Percentiles rank a stretch among this genome's conserved stretches.
Conservation (phyloP, 441 rosid genomes). For the Corymbia citriodora region DNA sequence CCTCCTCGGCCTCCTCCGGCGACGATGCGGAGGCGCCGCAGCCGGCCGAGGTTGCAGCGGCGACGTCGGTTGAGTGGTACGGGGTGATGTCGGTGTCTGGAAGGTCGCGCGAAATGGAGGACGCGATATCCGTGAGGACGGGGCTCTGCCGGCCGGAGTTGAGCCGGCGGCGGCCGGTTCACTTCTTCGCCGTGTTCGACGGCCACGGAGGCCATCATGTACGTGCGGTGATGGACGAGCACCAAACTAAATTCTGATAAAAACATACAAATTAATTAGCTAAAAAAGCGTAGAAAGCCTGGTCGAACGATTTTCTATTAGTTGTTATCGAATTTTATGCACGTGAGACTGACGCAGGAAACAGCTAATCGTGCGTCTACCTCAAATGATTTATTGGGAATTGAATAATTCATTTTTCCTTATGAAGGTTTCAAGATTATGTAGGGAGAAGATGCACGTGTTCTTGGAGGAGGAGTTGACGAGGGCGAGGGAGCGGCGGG, state of each 20-base stretch:
- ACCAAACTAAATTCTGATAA: no score
- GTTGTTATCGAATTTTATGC: neutral
- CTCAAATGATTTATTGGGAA: neutral
- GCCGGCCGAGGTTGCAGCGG: neutral
- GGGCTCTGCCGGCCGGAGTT: slow-evolving; percentile 46
- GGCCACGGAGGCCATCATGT: slow-evolving; percentile 59
- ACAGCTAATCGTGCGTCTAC: neutral
- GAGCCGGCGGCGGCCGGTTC: slow-evolving; percentile 33
- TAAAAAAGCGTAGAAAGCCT: neutral
- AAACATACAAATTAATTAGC: neutral
- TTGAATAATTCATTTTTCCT: neutral
- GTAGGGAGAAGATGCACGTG: slow-evolving; percentile 64
- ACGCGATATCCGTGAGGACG: slow-evolving; percentile 36
- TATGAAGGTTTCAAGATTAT: slow-evolving; percentile 63
- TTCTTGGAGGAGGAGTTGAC: slow-evolving; percentile 49
- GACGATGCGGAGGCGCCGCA: slow-evolving; percentile 1
- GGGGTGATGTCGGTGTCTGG: slow-evolving; percentile 65
- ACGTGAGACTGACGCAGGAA: neutral
- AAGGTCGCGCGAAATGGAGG: slow-evolving; percentile 77
- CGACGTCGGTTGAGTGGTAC: slow-evolving; percentile 25
- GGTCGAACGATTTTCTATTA: neutral
- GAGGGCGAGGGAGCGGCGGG: slow-evolving; percentile 9
- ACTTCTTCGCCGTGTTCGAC: slow-evolving; percentile 56
- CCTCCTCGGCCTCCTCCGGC: neutral
- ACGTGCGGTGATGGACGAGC: neutral